Base-by-base conservation (phyloP, 805 yeast genomes). In the Sugiyamaella floridensis region DNA sequence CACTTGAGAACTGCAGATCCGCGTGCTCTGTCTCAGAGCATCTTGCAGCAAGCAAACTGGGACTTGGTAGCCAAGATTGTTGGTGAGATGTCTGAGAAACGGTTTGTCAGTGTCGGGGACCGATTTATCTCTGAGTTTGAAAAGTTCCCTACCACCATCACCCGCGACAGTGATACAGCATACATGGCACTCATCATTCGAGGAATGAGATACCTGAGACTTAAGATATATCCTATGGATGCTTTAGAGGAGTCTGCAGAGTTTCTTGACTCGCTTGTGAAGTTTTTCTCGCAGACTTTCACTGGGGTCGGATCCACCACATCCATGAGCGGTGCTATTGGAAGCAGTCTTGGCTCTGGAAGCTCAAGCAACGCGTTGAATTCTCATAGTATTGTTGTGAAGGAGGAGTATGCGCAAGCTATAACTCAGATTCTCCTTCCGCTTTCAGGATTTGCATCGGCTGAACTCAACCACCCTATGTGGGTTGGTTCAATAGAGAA, bases 381-480 rank as follows among this genome's bases (percentile, higher is more conserved):
- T 10, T 32, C 37, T 1, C 80, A 76, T 40, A 86, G 84, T 57
- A 81, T 81, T 49, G 76, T 82, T 2, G 75, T 92, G 1, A 74
- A 82, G 34, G 74, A 79, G 53, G 90, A 96, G 1, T 95, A 92
- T 64, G 86, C 93, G 46, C 96, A 89, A 58, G 96, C 89, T 1
- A 73, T 90, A 41, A 77, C 85, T 52, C 83, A 80, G 50, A 76
- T 93, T 22, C 69, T 93, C 2, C 70, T 89, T 42, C 95, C 97
- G 0, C 67, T 93, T 20, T 95, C 97, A 0, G 92, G 88, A 8
- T 75, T 82, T 1, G 75, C 90, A 32, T 88, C 97, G 0, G 98
- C 97, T 0, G 99, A 93, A 65, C 90, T 89, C 0, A 92, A 93
- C 63, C 96, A 92, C 66, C 99, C 99, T 2, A 81, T 85, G 1